phyloP scores from a whole-genome alignment of 192 early-diverging fungal species.

The Rhizoclosmatium sp. region DNA sequence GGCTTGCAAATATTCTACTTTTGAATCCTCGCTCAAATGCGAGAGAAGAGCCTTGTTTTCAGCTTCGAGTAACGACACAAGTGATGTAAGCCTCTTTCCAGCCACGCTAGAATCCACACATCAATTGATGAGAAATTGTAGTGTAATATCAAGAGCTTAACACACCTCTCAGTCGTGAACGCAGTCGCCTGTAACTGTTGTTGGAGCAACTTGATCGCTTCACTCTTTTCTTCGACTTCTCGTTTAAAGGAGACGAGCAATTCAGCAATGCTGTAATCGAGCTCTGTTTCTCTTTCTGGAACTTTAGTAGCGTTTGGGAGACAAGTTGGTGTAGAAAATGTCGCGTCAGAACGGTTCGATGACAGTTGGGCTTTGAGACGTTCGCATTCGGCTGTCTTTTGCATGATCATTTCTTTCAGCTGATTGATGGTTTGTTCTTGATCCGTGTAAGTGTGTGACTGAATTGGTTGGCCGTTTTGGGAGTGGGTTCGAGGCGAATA shows the following conservation, averaged over 20 bases:
- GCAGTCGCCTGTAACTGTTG: neutral
- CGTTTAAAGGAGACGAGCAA: neutral
- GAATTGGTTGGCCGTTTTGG: too few species aligned
- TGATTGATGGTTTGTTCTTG: too few species aligned
- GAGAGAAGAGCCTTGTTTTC: neutral
- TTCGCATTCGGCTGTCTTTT: neutral
- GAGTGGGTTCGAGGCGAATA: too few species aligned
- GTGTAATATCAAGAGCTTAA: neutral
- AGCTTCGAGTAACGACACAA: neutral
- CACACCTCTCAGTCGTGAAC: slow-evolving; percentile 1
- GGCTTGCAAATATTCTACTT: neutral
- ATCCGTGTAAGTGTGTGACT: too few species aligned
- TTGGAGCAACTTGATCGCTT: neutral
- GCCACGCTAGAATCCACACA: neutral
- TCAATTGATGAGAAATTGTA: neutral
- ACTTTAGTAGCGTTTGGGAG: neutral
- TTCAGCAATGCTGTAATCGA: neutral
- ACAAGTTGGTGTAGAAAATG: neutral
- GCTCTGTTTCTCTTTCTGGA: neutral
- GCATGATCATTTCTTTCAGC: too few species aligned
- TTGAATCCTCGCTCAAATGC: slow-evolving; percentile 6
- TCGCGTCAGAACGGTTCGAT: neutral
- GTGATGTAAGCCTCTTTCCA: neutral
- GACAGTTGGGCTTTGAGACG: neutral
- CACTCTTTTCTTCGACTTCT: neutral